Base-by-base conservation (phyloP, 805 yeast genomes). In the Candida morakotiae region DNA sequence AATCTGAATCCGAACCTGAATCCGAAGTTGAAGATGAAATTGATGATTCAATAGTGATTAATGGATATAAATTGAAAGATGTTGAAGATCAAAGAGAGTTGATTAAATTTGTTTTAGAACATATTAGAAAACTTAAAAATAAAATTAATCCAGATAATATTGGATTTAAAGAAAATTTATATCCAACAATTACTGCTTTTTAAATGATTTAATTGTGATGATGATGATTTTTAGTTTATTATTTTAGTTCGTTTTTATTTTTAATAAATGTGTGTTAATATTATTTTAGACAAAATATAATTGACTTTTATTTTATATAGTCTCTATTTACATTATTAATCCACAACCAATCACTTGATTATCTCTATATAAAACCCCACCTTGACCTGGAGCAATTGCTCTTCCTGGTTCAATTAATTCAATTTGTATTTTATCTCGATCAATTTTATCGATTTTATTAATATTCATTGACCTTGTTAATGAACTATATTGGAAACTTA, bases 371-470 rank as follows among this genome's bases (percentile, higher is more conserved):
- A 91, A 53, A 0, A 85, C 95, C 13, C 87, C 60, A 46, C 76
- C 81, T 56, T 91, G 98, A 0, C 98, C 98, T 0, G 89, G 86
- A 0, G 96, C 89, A 52, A 93, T 76, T 0, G 95, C 96, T 34
- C 87, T 62, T 23, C 75, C 75, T 21, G 64, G 56, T 1, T 66
- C 60, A 0, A 44, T 41, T 21, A 89, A 63, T 16, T 47, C 46
- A 6, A 86, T 55, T 1, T 42, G 4, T 4, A 34, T 10, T 18
- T 36, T 24, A 21, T 9, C 28, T 5, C 17, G 40, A 1, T 41
- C 38, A 15, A 60, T 41, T 3, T 45, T 42, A 2, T 44, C 24
- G 9, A 56, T 30, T 1, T 17, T 4, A 8, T 46, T 37, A 0
- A 83, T 63, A 2, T 42, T 34, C 10, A 69, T 59, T 0, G 89